Evolutionary conservation across 1,139 yeast species (phyloP), one percentile per base, ranked within the genome.

Genomic region (Kurtzmaniella quercitrusa): DNA sequence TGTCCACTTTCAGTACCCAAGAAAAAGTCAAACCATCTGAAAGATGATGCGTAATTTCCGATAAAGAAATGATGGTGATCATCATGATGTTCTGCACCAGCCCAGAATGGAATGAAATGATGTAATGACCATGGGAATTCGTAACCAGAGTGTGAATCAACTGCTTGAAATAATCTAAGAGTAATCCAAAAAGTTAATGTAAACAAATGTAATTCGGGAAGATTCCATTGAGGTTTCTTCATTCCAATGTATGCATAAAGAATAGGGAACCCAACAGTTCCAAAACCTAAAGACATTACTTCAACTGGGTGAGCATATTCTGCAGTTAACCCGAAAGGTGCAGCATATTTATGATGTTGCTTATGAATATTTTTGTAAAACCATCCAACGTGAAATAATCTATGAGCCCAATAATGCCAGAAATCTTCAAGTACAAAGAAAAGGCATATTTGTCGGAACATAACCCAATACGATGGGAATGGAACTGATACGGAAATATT

Each of bases 61-160:
- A 80, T 84, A 66, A 91, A 91, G 66, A 83, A 88, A 60, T 88
- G 95, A 63, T 91, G 98, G 63, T 91, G 98, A 60, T 87, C 88
- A 61, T 91, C 98, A 61, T 91, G 98, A 65, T 91, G 98, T 56
- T 88, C 97, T 17, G 98, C 97, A 46, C 98, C 98, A 15, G 98
- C 95, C 98, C 98, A 91, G 67, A 91, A 78, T 32, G 97, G 96
- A 46, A 91, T 61, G 66, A 89, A 82, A 59, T 89, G 88, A 68
- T 88, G 91, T 60, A 91, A 76, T 5, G 96, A 88, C 89, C 95
- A 84, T 45, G 98, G 97, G 78, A 91, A 91, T 58, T 91, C 97
- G 66, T 91, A 91, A 45, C 98, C 98, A 1, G 97, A 88, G 64
- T 91, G 98, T 26, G 97, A 85, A 62, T 91, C 98, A 44, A 91